These are phyloP conservation scores for Coniochaeta sp. DNA, from an alignment of 2,329 filamentous ascomycete species.

Conservation along the genomic window DNA sequence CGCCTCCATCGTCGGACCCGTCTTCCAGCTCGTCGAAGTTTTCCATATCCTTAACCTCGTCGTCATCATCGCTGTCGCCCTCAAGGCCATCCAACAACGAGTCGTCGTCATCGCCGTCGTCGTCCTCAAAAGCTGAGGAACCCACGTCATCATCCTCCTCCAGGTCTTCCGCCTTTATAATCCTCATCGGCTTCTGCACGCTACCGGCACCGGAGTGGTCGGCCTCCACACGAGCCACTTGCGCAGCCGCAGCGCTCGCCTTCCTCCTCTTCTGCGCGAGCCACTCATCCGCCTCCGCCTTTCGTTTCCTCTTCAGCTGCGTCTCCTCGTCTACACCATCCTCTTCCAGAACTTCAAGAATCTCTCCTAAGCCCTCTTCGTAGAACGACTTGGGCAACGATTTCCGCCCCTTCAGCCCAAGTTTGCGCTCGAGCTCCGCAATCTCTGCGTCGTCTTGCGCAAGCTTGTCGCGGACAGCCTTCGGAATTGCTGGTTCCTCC, in stretches of 20 bases:
- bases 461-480: slow-evolving; percentile 52
- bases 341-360: slow-evolving; percentile 61
- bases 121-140: slow-evolving; percentile 10
- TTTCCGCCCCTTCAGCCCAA: slow-evolving; percentile 76
- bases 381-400: slow-evolving; percentile 64
- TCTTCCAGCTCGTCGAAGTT: slow-evolving; percentile 25
- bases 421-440: slow-evolving; percentile 74
- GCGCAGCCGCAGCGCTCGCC: slow-evolving; percentile 16
- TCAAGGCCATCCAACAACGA: slow-evolving; percentile 10
- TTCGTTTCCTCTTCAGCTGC: slow-evolving; percentile 55
- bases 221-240: slow-evolving; percentile 3
- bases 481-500: slow-evolving; percentile 16
- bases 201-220: not conserved
- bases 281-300: slow-evolving; percentile 53
- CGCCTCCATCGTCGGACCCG: slow-evolving; percentile 19
- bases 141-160: slow-evolving; percentile 13
- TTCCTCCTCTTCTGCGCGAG: slow-evolving; percentile 50
- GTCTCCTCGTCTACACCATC: slow-evolving; percentile 35
- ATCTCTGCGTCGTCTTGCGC: slow-evolving; percentile 85
- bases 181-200: not conserved
- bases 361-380: slow-evolving; percentile 75
- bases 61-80: slow-evolving; percentile 20
- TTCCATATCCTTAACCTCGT: slow-evolving; percentile 14
- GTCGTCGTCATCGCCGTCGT: slow-evolving; percentile 15
- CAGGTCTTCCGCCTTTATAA: not conserved